These are phyloP conservation scores for Lophiostoma macrostomum DNA, from an alignment of 495 filamentous ascomycete species.

Conservation along the genomic window DNA sequence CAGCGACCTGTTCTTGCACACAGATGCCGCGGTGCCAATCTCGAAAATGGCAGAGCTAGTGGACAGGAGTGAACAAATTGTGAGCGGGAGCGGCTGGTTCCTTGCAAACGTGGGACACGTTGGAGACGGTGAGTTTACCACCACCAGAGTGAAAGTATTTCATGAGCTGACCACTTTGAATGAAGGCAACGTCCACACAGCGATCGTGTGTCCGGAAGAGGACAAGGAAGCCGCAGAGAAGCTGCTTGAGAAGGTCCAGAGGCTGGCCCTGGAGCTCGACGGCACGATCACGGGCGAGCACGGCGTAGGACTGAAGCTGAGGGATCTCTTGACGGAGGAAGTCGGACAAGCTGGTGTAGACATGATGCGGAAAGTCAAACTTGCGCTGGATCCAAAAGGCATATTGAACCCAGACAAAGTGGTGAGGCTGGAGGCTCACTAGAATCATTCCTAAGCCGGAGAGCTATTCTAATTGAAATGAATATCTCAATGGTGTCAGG, in stretches of 20 bases:
- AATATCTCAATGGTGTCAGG: no score
- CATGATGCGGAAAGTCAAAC: conserved; percentile 74
- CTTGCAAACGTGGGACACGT: conserved; percentile 75
- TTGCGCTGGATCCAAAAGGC: conserved; percentile 69
- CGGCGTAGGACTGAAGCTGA: conserved; percentile 73
- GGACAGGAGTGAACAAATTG: conserved; percentile 61
- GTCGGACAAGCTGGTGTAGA: conserved; percentile 68
- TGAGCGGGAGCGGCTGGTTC: conserved; percentile 35
- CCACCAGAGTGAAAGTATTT: neutral
- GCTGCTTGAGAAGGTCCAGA: conserved; percentile 63
- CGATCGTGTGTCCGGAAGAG: conserved; percentile 8
- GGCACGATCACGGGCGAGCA: conserved; percentile 82
- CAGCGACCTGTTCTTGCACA: conserved; percentile 69
- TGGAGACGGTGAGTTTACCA: conserved; percentile 75
- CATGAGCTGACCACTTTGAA: neutral
- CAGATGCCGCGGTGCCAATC: conserved; percentile 77
- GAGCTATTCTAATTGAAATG: no score
- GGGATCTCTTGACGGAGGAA: conserved; percentile 72
- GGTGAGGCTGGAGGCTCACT: conserved; percentile 40
- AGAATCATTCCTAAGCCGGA: no score
- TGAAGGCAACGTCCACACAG: conserved; percentile 26
- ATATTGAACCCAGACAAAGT: conserved; percentile 78
- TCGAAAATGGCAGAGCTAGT: conserved; percentile 68
- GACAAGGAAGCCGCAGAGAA: conserved; percentile 47
- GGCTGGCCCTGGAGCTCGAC: conserved; percentile 73